Evolutionary conservation across 2,329 filamentous ascomycete genomes (phyloP), one percentile per base, ranked within the genome.

Genomic region (Colletotrichum cordylinicola): DNA sequence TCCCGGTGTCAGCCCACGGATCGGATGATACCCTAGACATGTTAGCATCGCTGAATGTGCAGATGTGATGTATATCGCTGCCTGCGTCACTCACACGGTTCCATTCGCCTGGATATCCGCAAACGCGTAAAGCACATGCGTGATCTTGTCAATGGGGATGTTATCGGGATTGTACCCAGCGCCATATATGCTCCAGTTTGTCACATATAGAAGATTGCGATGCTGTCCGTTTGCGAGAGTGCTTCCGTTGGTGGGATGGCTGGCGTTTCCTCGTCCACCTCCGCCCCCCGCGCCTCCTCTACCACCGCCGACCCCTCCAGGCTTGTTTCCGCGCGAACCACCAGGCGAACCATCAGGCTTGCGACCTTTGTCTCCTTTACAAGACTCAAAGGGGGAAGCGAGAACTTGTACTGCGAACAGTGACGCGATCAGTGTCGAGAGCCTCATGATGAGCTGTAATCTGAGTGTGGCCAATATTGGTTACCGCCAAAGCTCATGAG

Each of bases 1-100:
- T 76, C 16, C 70, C 64, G 2, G 65, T 76, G 8, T 74, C 84
- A 4, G 83, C 90, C 86, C 69, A 82, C 0, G 76, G 29, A 8
- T 85, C 84, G 1, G 79, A 80, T 4, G 83, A 80, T 72, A 77
- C 78, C 2, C 82, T 84, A 13, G 9, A 21, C 2, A 10, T 13
- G 15, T 37, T n/a, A 62, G 67, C n/a, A 5, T 10, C 24, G 4
- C n/a, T 18, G 13, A 21, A 2, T 33, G 18, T n/a, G 12, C 3
- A 37, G 15, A n/a, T 12, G 10, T 21, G 4, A n/a, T 10, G 13
- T 8, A 13, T 1, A 48, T 18, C 9, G 21, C 8, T 15, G 2
- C 12, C n/a, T 33, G 10, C 15, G 24, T n/a, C 33, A 75, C 70
- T 64, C 37, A 76, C 74, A 76, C 74, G n/a, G 74, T 76, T 13